These are phyloP conservation scores for Leersia perrieri DNA, from an alignment of 176 grass and related monocot species.

Conservation along the genomic window DNA sequence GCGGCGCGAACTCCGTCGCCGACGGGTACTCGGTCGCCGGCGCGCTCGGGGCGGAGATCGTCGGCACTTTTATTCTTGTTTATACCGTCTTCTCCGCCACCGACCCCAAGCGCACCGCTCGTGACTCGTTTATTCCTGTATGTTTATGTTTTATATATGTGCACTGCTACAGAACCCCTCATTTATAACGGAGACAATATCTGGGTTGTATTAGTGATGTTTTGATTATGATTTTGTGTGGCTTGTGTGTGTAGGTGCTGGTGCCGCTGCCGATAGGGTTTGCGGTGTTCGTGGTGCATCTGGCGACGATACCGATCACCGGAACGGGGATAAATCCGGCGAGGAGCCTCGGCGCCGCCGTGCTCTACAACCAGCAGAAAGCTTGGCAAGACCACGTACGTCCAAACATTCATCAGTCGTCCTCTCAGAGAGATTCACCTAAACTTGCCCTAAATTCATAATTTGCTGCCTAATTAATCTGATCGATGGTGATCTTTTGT, in stretches of 20 bases:
- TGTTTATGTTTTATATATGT: too few species aligned
- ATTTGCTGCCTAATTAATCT: too few species aligned
- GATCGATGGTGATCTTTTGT: background rate
- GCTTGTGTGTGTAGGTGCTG: slow-evolving; percentile 50
- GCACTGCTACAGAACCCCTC: too few species aligned
- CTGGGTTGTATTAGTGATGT: too few species aligned
- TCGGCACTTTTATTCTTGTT: slow-evolving; percentile 85
- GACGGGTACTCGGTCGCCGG: slow-evolving; percentile 31
- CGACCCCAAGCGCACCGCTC: slow-evolving; percentile 70
- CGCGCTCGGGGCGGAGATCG: slow-evolving; percentile 61
- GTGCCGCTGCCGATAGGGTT: slow-evolving; percentile 87
- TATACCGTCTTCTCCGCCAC: slow-evolving; percentile 79
- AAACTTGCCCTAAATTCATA: background rate
- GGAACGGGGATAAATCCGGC: slow-evolving; percentile 91
- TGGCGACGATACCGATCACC: slow-evolving; percentile 86
- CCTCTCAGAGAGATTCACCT: background rate
- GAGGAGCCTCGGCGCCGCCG: slow-evolving; percentile 82
- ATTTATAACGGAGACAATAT: too few species aligned
- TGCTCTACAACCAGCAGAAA: slow-evolving; percentile 53
- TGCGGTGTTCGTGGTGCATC: slow-evolving; percentile 82
- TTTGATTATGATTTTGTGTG: too few species aligned
- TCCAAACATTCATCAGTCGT: background rate
- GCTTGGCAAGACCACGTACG: slow-evolving; percentile 64
- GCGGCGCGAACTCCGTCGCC: slow-evolving; percentile 58
- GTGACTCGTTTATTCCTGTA: slow-evolving; percentile 60